Percentiles rank a stretch among this genome's conserved stretches.
Evolutionary conservation across 306 rosid genomes (phyloP).

Genomic region (Bauhinia variegata): DNA sequence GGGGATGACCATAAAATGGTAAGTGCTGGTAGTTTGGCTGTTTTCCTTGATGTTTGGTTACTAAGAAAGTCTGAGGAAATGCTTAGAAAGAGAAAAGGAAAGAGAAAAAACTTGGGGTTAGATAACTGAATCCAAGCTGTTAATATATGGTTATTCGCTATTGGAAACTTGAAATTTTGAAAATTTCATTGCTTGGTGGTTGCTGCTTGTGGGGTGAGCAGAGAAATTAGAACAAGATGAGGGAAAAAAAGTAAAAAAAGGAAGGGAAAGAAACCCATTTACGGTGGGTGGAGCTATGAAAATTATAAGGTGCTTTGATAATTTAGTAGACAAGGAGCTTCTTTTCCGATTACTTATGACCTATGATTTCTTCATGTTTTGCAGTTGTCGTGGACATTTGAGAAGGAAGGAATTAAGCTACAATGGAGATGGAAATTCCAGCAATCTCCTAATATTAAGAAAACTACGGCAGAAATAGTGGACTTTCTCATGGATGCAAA

Average conservation of each 20-base stretch:
- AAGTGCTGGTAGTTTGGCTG: conserved; percentile 17
- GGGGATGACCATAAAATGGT: conserved; percentile 75
- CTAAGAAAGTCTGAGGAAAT: background rate
- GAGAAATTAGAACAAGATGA: too few relatives aligned
- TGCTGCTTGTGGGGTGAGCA: background rate
- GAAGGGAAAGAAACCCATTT: background rate
- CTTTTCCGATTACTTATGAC: background rate
- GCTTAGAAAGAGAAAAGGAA: too few relatives aligned
- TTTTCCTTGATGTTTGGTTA: background rate
- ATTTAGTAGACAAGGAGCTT: background rate
- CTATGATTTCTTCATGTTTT: conserved; percentile 17
- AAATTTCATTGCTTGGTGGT: background rate
- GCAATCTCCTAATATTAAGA: conserved; percentile 60
- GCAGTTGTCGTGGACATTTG: conserved; percentile 90
- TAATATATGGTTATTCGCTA: background rate
- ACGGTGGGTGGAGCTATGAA: background rate
- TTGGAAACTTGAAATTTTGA: background rate
- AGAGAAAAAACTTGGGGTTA: too few relatives aligned
- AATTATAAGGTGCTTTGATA: background rate
- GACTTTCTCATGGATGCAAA: conserved; percentile 88
- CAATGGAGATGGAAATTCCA: conserved; percentile 91
- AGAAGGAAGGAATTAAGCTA: conserved; percentile 78
- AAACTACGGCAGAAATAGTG: conserved; percentile 67
- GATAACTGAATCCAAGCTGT: background rate
- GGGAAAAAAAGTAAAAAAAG: background rate